Evolutionary conservation across 345 rosid species (phyloP).

Genomic region (Lepidium didymum): DNA sequence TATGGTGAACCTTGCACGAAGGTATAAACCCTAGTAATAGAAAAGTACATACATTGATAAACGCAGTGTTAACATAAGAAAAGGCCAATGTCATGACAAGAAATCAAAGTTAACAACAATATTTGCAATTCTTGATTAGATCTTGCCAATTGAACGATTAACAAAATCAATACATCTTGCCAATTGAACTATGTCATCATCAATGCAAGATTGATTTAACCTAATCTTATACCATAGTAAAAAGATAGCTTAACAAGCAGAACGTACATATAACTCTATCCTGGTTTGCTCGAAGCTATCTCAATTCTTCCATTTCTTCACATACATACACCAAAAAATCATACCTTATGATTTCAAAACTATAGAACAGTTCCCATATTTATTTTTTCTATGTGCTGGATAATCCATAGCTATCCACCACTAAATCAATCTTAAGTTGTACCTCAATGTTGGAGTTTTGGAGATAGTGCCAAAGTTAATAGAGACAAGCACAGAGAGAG

Average conservation of each 20-base stretch:
- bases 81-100: not conserved
- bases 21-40: slow-evolving; percentile 55
- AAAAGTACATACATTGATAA: not conserved
- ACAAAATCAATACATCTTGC: not conserved
- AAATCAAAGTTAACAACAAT: not conserved
- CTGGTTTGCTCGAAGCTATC: not conserved
- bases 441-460: not conserved
- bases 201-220: not conserved
- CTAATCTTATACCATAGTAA: not conserved
- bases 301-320: not conserved
- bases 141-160: not conserved
- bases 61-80: not conserved
- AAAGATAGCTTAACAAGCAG: not conserved
- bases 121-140: not conserved
- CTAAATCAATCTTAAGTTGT: not conserved
- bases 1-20: slow-evolving; percentile 77
- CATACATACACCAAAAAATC: not conserved
- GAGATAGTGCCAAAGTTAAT: not conserved
- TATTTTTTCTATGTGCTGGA: not conserved
- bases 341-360: not conserved
- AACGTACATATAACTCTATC: not conserved
- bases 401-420: not conserved
- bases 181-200: not conserved
- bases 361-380: not conserved
- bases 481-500: not conserved